Conservation (phyloP, 352 stramenopile species). For the Globisporangium rhizosaccharum region DNA sequence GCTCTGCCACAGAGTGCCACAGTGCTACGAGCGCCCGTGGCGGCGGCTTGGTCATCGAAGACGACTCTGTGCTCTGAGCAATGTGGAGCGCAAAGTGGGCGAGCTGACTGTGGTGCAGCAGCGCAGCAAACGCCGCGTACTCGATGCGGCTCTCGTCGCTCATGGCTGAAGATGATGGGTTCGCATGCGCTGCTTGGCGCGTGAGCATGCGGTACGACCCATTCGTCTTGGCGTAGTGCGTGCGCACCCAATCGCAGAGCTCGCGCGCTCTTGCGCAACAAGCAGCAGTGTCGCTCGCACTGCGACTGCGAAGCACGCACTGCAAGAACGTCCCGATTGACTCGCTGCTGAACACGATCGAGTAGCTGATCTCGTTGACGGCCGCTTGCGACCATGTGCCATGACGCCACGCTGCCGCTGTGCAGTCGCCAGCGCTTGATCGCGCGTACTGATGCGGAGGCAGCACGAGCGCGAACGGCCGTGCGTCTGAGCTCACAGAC, state of each 20-base stretch:
- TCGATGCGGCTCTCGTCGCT: conserved; percentile 34
- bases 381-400: neutral
- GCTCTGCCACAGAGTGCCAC: conserved; percentile 54
- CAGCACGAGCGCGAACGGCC: conserved; percentile 33
- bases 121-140: conserved; percentile 37
- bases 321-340: conserved; percentile 19
- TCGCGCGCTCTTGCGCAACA: conserved; percentile 4
- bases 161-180: conserved; percentile 4
- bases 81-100: conserved; percentile 28
- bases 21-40: conserved; percentile 24
- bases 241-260: conserved; percentile 55
- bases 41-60: conserved; percentile 1
- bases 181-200: conserved; percentile 25
- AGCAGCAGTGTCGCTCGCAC: neutral
- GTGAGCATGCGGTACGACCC: conserved; percentile 65
- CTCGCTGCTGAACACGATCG: conserved; percentile 17
- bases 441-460: conserved; percentile 11
- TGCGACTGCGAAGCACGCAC: neutral
- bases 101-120: conserved; percentile 52
- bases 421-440: neutral
- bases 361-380: conserved; percentile 15
- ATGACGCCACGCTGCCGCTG: neutral
- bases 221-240: conserved; percentile 41
- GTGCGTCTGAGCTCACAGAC: conserved; percentile 2
- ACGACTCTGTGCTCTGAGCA: conserved; percentile 4